Evolutionary conservation across 2,329 filamentous ascomycete genomes (phyloP).

Genomic region (Epichloe bromicola): DNA sequence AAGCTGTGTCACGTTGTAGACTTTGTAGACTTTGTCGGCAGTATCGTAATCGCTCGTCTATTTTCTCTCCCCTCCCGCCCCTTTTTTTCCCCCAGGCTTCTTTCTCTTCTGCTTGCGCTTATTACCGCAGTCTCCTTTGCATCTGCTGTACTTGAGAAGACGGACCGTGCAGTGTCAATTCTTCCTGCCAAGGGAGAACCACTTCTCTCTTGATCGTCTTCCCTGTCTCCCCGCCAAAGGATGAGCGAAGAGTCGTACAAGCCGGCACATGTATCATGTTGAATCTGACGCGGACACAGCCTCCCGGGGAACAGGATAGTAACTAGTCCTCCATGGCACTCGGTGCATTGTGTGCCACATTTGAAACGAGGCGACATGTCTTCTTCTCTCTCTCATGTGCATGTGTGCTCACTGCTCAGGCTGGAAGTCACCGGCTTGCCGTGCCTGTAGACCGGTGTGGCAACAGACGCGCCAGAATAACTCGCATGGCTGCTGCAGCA

Average conservation of each 20-base stretch:
- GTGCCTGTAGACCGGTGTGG: conserved; percentile 6
- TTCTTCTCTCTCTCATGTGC: neutral
- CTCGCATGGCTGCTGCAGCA: conserved; percentile 2
- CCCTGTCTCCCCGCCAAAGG: neutral
- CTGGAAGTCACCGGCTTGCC: conserved; percentile 1
- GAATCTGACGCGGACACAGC: neutral
- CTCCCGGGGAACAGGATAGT: neutral
- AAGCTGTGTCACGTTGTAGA: neutral
- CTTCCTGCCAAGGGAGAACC: neutral
- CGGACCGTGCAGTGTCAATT: neutral
- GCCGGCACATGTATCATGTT: neutral
- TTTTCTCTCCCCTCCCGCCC: too few species aligned
- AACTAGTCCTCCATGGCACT: neutral
- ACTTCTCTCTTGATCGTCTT: neutral
- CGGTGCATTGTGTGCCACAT: neutral
- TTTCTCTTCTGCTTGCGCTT: neutral
- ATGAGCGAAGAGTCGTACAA: neutral
- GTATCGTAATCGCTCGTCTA: neutral
- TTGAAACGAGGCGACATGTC: neutral
- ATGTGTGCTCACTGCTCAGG: neutral
- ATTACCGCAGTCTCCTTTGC: neutral
- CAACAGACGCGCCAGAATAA: neutral
- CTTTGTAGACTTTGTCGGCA: neutral
- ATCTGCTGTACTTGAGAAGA: neutral
- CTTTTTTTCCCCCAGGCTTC: neutral